Evolutionary conservation across 148 eudicot species (phyloP).

Genomic region (Fagopyrum esculentum): DNA sequence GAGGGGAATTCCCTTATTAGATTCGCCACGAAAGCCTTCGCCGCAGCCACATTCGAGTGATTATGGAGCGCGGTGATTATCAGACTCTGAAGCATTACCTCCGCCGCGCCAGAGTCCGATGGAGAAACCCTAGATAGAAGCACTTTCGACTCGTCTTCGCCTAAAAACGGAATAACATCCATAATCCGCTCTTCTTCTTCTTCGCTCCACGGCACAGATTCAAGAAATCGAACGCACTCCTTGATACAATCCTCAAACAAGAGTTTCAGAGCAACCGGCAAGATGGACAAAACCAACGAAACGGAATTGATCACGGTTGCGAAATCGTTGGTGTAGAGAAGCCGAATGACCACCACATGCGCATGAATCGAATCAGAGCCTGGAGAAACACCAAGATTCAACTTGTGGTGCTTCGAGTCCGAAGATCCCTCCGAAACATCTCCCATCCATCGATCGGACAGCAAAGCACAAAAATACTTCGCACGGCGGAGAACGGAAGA

Average conservation of each 20-base stretch:
- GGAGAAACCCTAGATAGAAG: conserved; percentile 67
- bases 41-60: conserved; percentile 68
- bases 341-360: conserved; percentile 45
- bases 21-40: conserved; percentile 86
- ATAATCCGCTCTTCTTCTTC: conserved; percentile 60
- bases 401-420: neutral
- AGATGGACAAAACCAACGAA: conserved; percentile 35
- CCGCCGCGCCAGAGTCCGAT: conserved; percentile 28
- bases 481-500: conserved; percentile 53
- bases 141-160: conserved; percentile 50
- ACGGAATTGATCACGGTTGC: conserved; percentile 23
- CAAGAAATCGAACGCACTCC: conserved; percentile 58
- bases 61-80: conserved; percentile 55
- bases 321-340: conserved; percentile 55
- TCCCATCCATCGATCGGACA: conserved; percentile 73
- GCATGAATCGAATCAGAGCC: conserved; percentile 33
- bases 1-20: conserved; percentile 65
- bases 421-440: conserved; percentile 19
- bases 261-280: conserved; percentile 64
- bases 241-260: conserved; percentile 71
- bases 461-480: conserved; percentile 56
- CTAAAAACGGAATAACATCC: conserved; percentile 39
- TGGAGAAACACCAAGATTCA: conserved; percentile 40
- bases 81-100: conserved; percentile 71
- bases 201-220: conserved; percentile 92